Evolutionary conservation across 2,329 filamentous ascomycete genomes (phyloP), one percentile per base, ranked within the genome.

Genomic region (Westerdykella aurantiaca): DNA sequence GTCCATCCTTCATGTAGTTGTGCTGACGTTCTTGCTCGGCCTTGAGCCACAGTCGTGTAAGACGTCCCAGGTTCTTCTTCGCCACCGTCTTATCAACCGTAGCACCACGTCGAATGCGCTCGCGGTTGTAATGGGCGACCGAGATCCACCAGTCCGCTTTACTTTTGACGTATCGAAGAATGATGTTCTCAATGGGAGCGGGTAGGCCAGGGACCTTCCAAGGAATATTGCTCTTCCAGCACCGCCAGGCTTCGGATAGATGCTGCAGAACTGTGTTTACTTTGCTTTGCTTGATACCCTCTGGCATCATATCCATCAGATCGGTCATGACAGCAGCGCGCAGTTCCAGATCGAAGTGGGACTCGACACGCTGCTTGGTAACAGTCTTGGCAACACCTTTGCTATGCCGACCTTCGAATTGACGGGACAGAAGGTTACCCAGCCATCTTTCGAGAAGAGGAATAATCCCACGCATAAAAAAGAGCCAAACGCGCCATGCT

Each of bases 101-200:
- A 2, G 93, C 94, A 63, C 93, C 94, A 68, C 93, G 81, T 56
- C 93, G 82, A 61, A 98, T 98, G 67, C 93, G 86, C 73, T 98
- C 93, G 59, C 93, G 86, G 66, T 98, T 98, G 74, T 98, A 98
- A 66, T 98, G 93, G 10, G 93, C 93, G 25, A 98, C 94, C 17
- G 90, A 97, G 48, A 98, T 91, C 93, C 93, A 98, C 94, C 93
- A 98, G 67, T 98, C 93, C 14, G 93, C 93, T 76, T 98, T 98
- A 55, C 89, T 91, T 76, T 98, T 98, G 58, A 98, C 94, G 58
- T 98, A 98, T 60, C 93, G 86, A 49, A 98, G 76, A 60, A 98
- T 98, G 57, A 98, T 95, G 63, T 97, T 98, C 71, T 98, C 93
- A 51, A 98, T 97, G 0, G 93, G 91, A 12, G 94, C 94, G 34